Base-by-base conservation (phyloP, 2,329 filamentous ascomycete species). In the Xylariaceae sp. region DNA sequence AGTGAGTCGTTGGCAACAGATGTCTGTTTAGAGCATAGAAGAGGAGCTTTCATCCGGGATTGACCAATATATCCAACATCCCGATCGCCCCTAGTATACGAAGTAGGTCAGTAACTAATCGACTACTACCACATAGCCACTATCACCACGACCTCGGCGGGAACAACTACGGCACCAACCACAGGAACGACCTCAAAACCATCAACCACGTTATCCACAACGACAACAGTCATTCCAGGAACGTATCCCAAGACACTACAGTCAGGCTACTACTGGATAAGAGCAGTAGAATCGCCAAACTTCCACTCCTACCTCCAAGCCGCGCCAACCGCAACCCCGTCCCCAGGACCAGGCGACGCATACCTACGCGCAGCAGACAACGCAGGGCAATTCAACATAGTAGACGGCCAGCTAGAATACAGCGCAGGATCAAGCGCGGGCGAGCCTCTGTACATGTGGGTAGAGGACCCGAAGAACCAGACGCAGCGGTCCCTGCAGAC, bases 311-410 rank as follows among this genome's bases (percentile, higher is more conserved):
- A 61, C 44, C 43, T 59, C 15, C 56, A 61, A 54, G 58, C 54
- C 12, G 58, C 58, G n/a, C 56, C 56, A 4, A 59, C 54, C 22
- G 56, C 56, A 29, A 57, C 56, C 5, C 56, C 58, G 6, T 59
- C 44, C 10, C 58, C 56, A 4, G 56, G 56, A 2, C 54, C 56
- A 2, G 58, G 58, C 18, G 47, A 56, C 46, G 56, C 58, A 26
- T 57, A 55, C 19, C 46, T 61, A 1, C 56, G 45, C 8, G 39
- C 56, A 0, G 36, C 43, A 5, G 9, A 21, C 21, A 54, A 46
- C 3, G 81, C 81, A 0, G 81, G 81, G 0, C 80, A 85, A 66
- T 83, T 80, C 71, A 76, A 79, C 58, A 72, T 84, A 53, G 71
- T 76, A 3, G 69, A 72, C 42, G 80, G 80, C 0, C 81, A 85